phyloP scores from a whole-genome alignment of 331 rosid species.

The Quercus tomentella region DNA sequence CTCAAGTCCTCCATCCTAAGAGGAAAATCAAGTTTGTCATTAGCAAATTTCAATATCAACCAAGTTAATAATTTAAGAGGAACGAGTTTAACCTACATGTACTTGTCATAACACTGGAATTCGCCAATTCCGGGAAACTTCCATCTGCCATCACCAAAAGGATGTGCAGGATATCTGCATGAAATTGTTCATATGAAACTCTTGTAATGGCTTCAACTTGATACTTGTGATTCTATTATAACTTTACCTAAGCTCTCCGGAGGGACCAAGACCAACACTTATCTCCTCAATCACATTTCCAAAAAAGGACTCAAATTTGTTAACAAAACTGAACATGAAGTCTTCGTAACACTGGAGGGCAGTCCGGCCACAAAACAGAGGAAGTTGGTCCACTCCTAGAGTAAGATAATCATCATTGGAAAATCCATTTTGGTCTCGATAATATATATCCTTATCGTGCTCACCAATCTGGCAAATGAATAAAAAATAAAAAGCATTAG shows the following conservation, averaged over 20 bases:
- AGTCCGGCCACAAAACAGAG: constrained; percentile 38
- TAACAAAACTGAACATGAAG: constrained; percentile 23
- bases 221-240: not conserved
- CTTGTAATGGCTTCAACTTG: not conserved
- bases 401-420: constrained; percentile 35
- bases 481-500: not conserved
- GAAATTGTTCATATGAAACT: not conserved
- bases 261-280: constrained; percentile 39
- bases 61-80: not conserved
- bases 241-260: constrained; percentile 37
- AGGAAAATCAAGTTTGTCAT: not conserved
- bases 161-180: constrained; percentile 42
- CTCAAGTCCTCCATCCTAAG: constrained; percentile 38
- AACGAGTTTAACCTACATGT: constrained; percentile 25
- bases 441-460: constrained; percentile 30
- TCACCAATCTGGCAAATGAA: constrained; percentile 29
- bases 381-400: constrained; percentile 37
- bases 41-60: not conserved
- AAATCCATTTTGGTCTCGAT: constrained; percentile 30
- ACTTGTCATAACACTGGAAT: constrained; percentile 46
- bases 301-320: constrained; percentile 25
- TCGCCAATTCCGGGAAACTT: constrained; percentile 34
- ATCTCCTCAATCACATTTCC: constrained; percentile 36
- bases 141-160: constrained; percentile 40
- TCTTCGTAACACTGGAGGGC: constrained; percentile 40